Evolutionary conservation across 352 stramenopile genomes (phyloP), one percentile per base, ranked within the genome.

Genomic region (Pythium sp.): DNA sequence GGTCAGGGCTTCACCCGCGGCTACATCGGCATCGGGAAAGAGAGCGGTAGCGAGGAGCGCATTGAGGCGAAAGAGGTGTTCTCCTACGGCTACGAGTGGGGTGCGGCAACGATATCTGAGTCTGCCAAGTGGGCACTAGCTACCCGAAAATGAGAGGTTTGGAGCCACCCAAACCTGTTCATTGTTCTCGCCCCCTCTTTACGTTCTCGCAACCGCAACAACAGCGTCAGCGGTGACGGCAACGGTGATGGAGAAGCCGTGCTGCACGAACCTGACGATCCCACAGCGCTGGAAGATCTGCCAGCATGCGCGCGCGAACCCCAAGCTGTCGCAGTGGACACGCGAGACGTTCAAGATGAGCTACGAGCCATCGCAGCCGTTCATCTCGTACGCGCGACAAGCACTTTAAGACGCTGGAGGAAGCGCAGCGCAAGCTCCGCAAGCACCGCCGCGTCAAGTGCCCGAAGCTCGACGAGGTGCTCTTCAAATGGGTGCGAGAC

Each of bases 11-110:
- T 94, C 64, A 91, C 85, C 62, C 86, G 86, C 47, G 86, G 86
- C 9, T 92, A 83, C 78, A 92, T 94, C 64, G 84, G 83, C 32
- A 76, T 94, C 38, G 86, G 84, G 53, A 88, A 87, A 65, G 86
- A 94, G 69, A 92, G 86, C 70, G 86, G 86, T 57, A 92, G 82
- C 67, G 75, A 74, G n/a, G 83, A 92, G 53, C 80, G 81, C 46
- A 84, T 93, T 30, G 86, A 94, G 61, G 86, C 92, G 36, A 94
- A 94, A 62, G 86, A 94, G 63, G 82, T 79, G 3, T 94, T 94
- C 41, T 94, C 86, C 11, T 94, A 92, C 72, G 86, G 86, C 34
- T 92, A 84, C 71, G 86, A 94, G 24, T 26, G 24, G 24, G 24
- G 1, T 1, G 24, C 24, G 24, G 24, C 24, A 26, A 26, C 24